Evolutionary conservation across 2,329 filamentous ascomycete genomes (phyloP), one percentile per base, ranked within the genome.

Genomic region (Sclerotinia glacialis): DNA sequence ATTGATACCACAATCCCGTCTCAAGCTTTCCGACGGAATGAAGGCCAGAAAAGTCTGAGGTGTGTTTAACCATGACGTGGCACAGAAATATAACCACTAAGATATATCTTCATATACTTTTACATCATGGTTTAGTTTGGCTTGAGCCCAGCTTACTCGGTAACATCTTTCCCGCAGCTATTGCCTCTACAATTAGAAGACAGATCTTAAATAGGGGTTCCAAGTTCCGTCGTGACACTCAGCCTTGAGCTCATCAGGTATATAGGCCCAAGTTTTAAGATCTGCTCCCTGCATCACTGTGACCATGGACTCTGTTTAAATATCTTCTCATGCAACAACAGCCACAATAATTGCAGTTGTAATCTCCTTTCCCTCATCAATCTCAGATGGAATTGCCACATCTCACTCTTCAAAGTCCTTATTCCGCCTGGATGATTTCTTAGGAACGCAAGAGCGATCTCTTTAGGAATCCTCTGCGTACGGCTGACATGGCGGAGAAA

Each of bases 1-100:
- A 23, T 23, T 0, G 1, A 2, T 23, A 23, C 9, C 11, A 12
- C 0, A 8, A 7, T 6, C n/a, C 16, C 18, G 4, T 21, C 44
- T 21, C 44, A 40, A 40, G 12, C 37, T 40, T 40, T 40, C 14
- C 16, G 37, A 40, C 14, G 12, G 4, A 14, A 40, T 40, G 37
- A 4, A 16, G 37, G 37, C 37, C 12, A 1, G 37, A 6, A 16
- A 16, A 16, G 37, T 40, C 37, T 5, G 5, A 40, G 37, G 14
- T 14, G 37, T 40, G 37, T 40, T 40, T 12, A 40, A 40, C 11
- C 11, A 40, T 40, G 5, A 40, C 12, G 12, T 40, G 12, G 37
- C 16, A 40, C 12, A 40, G 23, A 58, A 26, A n/a, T 14, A 7
- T 8, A 46, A 44, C 6, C 14, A 58, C 40, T 7, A 31, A n/a